Percentiles rank a stretch among this genome's conserved stretches.
These are phyloP conservation scores for Mycena amicta DNA, from an alignment of 768 basidiomycete species.

Conservation along the genomic window DNA sequence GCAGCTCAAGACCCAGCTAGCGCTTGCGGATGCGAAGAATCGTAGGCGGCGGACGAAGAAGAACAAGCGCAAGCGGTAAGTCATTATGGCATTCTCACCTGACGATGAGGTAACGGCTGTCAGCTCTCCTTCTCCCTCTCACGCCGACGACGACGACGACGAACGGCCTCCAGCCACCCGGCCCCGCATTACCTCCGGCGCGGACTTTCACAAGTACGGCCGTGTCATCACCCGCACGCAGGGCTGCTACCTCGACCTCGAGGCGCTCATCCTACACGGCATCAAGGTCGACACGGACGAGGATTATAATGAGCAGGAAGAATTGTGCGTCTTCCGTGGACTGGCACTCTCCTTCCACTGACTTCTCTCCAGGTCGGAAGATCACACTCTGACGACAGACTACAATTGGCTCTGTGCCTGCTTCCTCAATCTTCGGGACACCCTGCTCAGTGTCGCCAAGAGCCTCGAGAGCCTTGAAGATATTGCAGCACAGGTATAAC, in stretches of 20 bases:
- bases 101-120: neutral
- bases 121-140: neutral
- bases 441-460: neutral
- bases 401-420: neutral
- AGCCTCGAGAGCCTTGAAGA: neutral
- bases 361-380: neutral
- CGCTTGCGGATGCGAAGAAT: neutral
- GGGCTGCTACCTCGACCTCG: neutral
- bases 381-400: neutral
- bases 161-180: neutral
- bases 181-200: too few relatives aligned
- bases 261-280: neutral
- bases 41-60: neutral
- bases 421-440: neutral
- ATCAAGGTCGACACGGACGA: neutral
- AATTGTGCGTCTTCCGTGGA: neutral
- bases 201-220: neutral
- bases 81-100: neutral
- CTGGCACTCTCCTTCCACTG: too few relatives aligned
- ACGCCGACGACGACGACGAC: neutral
- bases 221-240: neutral
- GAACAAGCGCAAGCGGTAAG: neutral
- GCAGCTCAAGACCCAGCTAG: neutral
- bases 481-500: neutral
- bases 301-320: neutral